Evolutionary conservation across 208 protist species (phyloP), one percentile per base, ranked within the genome.

Genomic region (Crithidia acanthocephali): DNA sequence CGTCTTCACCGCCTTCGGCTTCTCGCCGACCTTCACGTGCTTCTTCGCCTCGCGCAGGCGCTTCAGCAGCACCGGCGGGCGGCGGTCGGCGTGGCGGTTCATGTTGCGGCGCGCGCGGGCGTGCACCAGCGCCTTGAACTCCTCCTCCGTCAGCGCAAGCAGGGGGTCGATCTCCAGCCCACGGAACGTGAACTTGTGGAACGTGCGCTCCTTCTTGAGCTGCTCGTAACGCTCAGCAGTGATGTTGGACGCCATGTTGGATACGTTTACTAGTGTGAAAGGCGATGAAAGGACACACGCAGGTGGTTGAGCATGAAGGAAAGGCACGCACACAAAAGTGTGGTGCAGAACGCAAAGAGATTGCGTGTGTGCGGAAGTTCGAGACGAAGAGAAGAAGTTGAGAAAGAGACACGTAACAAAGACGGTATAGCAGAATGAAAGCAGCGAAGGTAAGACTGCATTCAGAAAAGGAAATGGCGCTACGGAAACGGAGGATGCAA

Each of bases 1-100:
- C 50, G 99, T 99, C 89, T 99, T 99, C 63, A 99, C 92, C 22
- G 88, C 72, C 51, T 94, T 90, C 45, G 99, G 98, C 92, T 99
- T 99, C 91, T 99, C 98, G 72, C 96, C 95, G 64, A 90, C 84
- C 79, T 88, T 92, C 73, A 95, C 85, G 63, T 96, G 80, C 84
- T 98, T 98, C 92, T 99, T 98, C 61, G 98, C 96, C 86, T 99
- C 98, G 72, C 96, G 89, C 45, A 99, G 94, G 81, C 98, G 98
- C 87, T 99, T 99, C 62, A 99, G 89, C 62, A 99, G 95, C 28
- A 90, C 76, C 25, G 95, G 88, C 56, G 93, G 95, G 88, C 98
- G 97, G 62, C 76, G 72, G 75, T 97, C 89, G 33, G 98, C 84
- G 69, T 95, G 86, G 75, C 97, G 94, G 70, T 86, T 95, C 80